Evolutionary conservation across 2,329 filamentous ascomycete genomes (phyloP), one percentile per base, ranked within the genome.

Genomic region (Apiospora marii): DNA sequence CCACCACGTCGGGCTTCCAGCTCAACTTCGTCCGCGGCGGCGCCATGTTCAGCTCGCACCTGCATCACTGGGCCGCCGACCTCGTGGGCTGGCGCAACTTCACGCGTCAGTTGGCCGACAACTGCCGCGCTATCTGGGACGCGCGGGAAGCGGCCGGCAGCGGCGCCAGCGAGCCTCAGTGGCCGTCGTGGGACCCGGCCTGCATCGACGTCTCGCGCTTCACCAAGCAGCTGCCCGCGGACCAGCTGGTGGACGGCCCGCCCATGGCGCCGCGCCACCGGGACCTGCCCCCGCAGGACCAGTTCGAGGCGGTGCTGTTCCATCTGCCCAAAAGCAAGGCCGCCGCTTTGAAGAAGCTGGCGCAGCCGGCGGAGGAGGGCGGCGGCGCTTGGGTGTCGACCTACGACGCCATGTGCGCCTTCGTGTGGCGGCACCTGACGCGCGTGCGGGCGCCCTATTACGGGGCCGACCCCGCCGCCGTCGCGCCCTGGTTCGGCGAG

Each of bases 291-390:
- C 27, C 72, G 24, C 74, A 67, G 61, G 53, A 61, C 27, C 27
- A 37, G 53, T 61, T 30, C 27, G 61, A 76, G 1, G 79, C 74
- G 1, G 77, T 85, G 0, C 78, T 86, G 0, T 85, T 86, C 73
- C 84, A 86, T 69, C 77, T 86, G 0, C 82, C 84, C 3, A 83
- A 82, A 73, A 85, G 84, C 76, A 86, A 85, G 72, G 82, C 82
- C 0, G 80, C 80, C 0, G 75, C 81, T 67, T 75, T 87, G 5
- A 86, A 86, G 72, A 75, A 73, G 16, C 76, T 81, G 2, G 83
- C 83, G 0, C 76, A 68, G 1, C 81, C 83, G 14, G 49, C 71
- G 0, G 67, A 75, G 0, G 81, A 82, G n/a, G 53, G 22, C 27
- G 53, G 30, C 5, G 27, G 27, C 2, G 81, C 77, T 8, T 85